Percentiles rank a stretch among this genome's conserved stretches.
Conservation (phyloP, 148 eudicot species). For the Chenopodium berlandieri region DNA sequence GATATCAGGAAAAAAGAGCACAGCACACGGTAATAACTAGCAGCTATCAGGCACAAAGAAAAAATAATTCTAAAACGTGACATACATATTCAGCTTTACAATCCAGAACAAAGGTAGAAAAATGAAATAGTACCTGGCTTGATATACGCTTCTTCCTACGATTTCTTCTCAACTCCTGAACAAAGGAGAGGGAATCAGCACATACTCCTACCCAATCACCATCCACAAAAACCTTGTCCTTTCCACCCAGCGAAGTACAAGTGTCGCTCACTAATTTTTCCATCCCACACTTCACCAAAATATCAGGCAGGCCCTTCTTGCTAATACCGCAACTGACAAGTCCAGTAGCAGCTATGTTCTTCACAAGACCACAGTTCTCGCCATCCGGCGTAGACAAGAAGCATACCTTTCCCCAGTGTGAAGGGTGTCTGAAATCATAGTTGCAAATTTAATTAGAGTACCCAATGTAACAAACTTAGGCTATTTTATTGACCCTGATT, state of each 20-base stretch:
- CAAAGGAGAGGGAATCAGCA: slow-evolving; percentile 59
- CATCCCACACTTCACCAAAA: slow-evolving; percentile 61
- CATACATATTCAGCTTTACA: neutral
- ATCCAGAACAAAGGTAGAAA: neutral
- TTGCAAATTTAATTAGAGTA: no score
- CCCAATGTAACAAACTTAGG: no score
- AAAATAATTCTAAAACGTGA: neutral
- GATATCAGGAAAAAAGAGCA: slow-evolving; percentile 3
- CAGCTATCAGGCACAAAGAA: neutral
- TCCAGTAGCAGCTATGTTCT: slow-evolving; percentile 81
- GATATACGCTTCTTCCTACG: slow-evolving; percentile 57
- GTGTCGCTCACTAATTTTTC: slow-evolving; percentile 58
- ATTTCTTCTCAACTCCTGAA: slow-evolving; percentile 48
- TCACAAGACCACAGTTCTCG: slow-evolving; percentile 92
- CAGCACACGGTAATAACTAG: neutral
- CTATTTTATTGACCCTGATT: no score
- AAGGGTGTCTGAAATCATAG: slow-evolving; percentile 70
- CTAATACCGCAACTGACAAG: slow-evolving; percentile 57
- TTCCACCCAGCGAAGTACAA: slow-evolving; percentile 46
- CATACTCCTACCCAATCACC: slow-evolving; percentile 88
- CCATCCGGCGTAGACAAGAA: slow-evolving; percentile 92
- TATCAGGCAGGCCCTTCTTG: slow-evolving; percentile 41
- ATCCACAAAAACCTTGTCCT: slow-evolving; percentile 64
- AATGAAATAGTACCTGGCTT: slow-evolving; percentile 47
- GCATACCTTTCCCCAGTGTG: slow-evolving; percentile 95